Conservation (phyloP, 345 rosid species). For the Cardamine chenopodiifolia region DNA sequence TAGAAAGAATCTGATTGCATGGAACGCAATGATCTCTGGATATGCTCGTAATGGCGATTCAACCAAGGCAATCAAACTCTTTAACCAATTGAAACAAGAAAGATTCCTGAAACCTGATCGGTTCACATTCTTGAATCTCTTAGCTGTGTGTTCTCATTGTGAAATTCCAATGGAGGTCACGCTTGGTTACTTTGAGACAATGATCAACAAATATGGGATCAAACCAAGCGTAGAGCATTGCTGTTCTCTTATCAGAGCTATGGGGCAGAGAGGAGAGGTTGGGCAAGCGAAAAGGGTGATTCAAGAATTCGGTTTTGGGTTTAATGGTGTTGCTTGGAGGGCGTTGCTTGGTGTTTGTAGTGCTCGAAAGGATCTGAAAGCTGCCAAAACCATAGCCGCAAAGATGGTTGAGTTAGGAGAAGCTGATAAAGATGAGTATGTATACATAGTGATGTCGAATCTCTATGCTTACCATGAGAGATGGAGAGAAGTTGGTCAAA, state of each 20-base stretch:
- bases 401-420: constrained; percentile 50
- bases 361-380: constrained; percentile 52
- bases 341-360: constrained; percentile 71
- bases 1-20: constrained; percentile 60
- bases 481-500: constrained; percentile 58
- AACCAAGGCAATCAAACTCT: constrained; percentile 47
- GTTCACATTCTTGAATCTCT: constrained; percentile 69
- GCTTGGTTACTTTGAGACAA: constrained; percentile 53
- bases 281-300: constrained; percentile 51
- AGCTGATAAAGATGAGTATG: constrained; percentile 59
- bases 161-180: constrained; percentile 48
- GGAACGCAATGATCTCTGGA: constrained; percentile 83
- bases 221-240: constrained; percentile 68
- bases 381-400: constrained; percentile 9
- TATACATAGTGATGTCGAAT: constrained; percentile 69
- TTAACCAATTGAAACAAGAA: constrained; percentile 49
- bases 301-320: constrained; percentile 51
- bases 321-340: constrained; percentile 59
- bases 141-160: constrained; percentile 64
- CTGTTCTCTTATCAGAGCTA: constrained; percentile 64
- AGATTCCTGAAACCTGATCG: constrained; percentile 60
- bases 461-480: constrained; percentile 54
- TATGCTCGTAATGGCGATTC: constrained; percentile 70
- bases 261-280: constrained; percentile 63
- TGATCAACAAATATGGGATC: constrained; percentile 62